A percentile compares a stretch with the other conserved stretches of the same genome.
These are phyloP conservation scores for Candida qinlingensis DNA, from an alignment of 805 yeast genomes.

Conservation along the genomic window DNA sequence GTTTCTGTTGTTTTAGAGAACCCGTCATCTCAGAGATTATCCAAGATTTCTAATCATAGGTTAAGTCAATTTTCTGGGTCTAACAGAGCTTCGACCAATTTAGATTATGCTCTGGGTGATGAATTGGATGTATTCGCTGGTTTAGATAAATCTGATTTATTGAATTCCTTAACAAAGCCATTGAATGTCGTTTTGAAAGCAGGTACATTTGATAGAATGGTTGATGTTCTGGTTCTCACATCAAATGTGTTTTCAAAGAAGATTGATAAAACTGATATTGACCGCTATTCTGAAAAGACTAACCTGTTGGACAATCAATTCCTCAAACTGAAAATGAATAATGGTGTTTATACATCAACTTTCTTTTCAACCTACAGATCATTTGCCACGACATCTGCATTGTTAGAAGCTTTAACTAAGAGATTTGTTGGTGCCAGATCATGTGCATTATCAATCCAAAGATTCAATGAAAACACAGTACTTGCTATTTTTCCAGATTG, in stretches of 20 bases:
- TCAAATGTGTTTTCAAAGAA: constrained; percentile 49
- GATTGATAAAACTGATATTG: constrained; percentile 39
- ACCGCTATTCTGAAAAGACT: constrained; percentile 31
- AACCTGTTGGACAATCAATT: constrained; percentile 34
- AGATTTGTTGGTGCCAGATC: constrained; percentile 59
- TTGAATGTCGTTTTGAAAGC: constrained; percentile 51
- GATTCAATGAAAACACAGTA: constrained; percentile 16
- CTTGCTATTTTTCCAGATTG: constrained; percentile 49
- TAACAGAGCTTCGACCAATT: constrained; percentile 20
- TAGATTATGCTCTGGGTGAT: constrained; percentile 28
- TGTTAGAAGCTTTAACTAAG: constrained; percentile 46
- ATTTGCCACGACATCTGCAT: constrained; percentile 50
- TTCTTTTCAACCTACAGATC: constrained; percentile 67
- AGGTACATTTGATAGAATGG: constrained; percentile 68
- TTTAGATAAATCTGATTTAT: constrained; percentile 23
- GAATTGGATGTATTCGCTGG: constrained; percentile 29
- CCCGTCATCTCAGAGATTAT: constrained; percentile 35
- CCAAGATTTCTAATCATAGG: constrained; percentile 30
- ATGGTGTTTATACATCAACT: constrained; percentile 57
- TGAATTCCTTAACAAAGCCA: constrained; percentile 25
- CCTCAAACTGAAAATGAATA: constrained; percentile 52
- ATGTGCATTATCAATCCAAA: constrained; percentile 51
- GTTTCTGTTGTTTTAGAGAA: constrained; percentile 44
- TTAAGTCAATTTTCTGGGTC: constrained; percentile 13
- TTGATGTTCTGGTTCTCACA: constrained; percentile 75